Conservation (phyloP, 2,329 filamentous ascomycete species). For the Trichoderma polysporum region DNA sequence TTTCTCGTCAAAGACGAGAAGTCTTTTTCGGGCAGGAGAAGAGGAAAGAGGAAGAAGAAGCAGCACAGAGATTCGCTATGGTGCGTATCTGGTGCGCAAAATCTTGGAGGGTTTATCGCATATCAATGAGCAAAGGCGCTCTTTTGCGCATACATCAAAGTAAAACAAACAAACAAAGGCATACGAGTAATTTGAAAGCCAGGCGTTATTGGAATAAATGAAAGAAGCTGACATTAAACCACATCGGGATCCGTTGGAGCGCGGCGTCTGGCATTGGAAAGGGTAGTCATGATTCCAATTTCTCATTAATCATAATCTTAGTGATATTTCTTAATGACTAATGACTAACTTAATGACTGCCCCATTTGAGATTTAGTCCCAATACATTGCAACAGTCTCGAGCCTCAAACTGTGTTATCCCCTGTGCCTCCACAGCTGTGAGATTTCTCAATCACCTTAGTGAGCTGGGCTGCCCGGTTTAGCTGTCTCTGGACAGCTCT, state of each 20-base stretch:
- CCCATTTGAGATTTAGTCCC: not conserved
- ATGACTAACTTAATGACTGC: not conserved
- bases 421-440: constrained; percentile 30
- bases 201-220: not conserved
- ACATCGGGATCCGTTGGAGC: not conserved
- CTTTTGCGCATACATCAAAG: too few relatives aligned
- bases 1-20: not conserved
- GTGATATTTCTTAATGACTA: not conserved
- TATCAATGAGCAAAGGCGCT: not conserved
- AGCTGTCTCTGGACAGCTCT: constrained; percentile 30
- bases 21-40: too few relatives aligned
- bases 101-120: not conserved
- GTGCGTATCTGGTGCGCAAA: not conserved
- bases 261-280: not conserved
- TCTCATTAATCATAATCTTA: not conserved
- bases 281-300: not conserved
- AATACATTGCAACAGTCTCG: not conserved
- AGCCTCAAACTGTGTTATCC: constrained; percentile 23
- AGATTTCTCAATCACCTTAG: constrained; percentile 29
- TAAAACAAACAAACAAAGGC: not conserved
- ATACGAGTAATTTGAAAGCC: not conserved
- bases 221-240: not conserved
- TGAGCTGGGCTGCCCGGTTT: constrained; percentile 28
- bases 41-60: not conserved
- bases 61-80: not conserved